A percentile compares a stretch with the other conserved stretches of the same genome.
These are phyloP conservation scores for Lodderomyces beijingensis DNA, from an alignment of 1,139 yeast species.

Conservation along the genomic window DNA sequence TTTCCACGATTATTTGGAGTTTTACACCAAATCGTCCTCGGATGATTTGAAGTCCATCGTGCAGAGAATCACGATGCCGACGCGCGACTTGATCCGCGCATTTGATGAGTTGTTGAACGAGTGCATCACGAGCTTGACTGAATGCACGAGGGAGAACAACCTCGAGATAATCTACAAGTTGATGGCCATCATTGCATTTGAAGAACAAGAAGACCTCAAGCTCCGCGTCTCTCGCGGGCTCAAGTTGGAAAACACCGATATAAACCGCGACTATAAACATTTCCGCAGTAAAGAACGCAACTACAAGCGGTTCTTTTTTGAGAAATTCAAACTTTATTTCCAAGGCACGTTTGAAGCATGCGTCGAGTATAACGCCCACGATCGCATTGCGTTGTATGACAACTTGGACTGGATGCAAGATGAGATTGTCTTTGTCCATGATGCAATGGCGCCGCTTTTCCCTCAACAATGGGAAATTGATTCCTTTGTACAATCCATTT, in stretches of 20 bases:
- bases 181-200: constrained; percentile 74
- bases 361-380: constrained; percentile 49
- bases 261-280: constrained; percentile 24
- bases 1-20: constrained; percentile 67
- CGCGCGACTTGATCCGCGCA: constrained; percentile 44
- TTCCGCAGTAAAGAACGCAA: constrained; percentile 50
- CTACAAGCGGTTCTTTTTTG: constrained; percentile 62
- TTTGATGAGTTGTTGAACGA: constrained; percentile 67
- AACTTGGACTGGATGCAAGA: constrained; percentile 82
- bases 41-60: constrained; percentile 73
- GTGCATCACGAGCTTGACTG: constrained; percentile 61
- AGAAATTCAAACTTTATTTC: constrained; percentile 57
- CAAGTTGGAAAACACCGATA: constrained; percentile 19
- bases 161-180: constrained; percentile 63
- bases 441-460: constrained; percentile 58
- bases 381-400: constrained; percentile 57
- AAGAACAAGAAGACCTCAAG: constrained; percentile 72
- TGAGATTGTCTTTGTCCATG: constrained; percentile 64
- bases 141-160: constrained; percentile 65
- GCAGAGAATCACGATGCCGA: constrained; percentile 51
- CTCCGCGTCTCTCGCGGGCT: constrained; percentile 48
- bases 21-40: constrained; percentile 49
- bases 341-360: constrained; percentile 66
- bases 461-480: constrained; percentile 70
- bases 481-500: constrained; percentile 57